phyloP scores from a whole-genome alignment of 441 rosid species.

The Croton laevigatus region DNA sequence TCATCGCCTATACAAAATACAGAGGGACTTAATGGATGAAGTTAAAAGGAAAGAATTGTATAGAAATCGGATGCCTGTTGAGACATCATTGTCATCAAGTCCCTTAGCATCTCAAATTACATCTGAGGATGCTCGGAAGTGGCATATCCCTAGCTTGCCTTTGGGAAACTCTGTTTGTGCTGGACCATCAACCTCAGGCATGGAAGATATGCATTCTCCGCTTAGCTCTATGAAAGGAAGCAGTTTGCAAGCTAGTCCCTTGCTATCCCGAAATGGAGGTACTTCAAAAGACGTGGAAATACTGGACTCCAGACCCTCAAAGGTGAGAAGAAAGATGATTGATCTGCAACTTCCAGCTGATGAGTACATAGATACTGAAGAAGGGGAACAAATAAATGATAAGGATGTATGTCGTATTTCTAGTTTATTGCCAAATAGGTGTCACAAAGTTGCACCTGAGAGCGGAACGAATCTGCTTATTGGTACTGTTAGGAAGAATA shows the following conservation, averaged over 20 bases:
- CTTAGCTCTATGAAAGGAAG: slow-evolving; percentile 61
- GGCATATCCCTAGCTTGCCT: slow-evolving; percentile 56
- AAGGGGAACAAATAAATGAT: slow-evolving; percentile 45
- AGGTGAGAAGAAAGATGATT: slow-evolving; percentile 70
- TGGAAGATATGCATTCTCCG: slow-evolving; percentile 66
- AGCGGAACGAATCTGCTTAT: slow-evolving; percentile 34
- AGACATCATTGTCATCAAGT: slow-evolving; percentile 60
- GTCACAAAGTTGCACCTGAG: slow-evolving; percentile 32
- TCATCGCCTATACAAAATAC: slow-evolving; percentile 77
- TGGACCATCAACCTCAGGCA: slow-evolving; percentile 54
- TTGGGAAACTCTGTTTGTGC: slow-evolving; percentile 49
- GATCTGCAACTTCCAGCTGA: slow-evolving; percentile 97
- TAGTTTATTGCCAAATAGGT: slow-evolving; percentile 45
- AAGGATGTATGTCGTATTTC: slow-evolving; percentile 41
- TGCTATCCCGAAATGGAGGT: slow-evolving; percentile 61
- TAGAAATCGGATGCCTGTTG: slow-evolving; percentile 38
- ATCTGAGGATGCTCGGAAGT: slow-evolving; percentile 58
- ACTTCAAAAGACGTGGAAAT: slow-evolving; percentile 53
- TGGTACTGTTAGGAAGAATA: slow-evolving; percentile 40
- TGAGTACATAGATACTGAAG: slow-evolving; percentile 72
- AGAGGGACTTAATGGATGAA: slow-evolving; percentile 73
- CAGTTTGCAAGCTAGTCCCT: slow-evolving; percentile 47
- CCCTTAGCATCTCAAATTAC: slow-evolving; percentile 63
- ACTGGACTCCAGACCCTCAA: slow-evolving; percentile 60
- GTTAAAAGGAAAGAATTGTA: slow-evolving; percentile 49